Evolutionary conservation across 352 stramenopile genomes (phyloP).

Genomic region (Phytophthora multivora): DNA sequence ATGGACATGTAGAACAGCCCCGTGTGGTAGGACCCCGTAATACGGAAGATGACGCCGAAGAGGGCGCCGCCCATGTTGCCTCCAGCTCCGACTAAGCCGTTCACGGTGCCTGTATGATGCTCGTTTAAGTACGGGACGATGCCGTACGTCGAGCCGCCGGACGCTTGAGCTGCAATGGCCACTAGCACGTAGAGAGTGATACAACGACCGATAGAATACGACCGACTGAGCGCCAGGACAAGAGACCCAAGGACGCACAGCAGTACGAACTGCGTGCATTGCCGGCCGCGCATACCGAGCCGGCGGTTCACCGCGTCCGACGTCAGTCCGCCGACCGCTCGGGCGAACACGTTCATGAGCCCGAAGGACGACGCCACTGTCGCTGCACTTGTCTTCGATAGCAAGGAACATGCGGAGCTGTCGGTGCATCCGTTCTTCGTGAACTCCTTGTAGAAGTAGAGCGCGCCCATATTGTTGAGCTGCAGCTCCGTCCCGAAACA

Average conservation of each 20-base stretch:
- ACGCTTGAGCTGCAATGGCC: conserved; percentile 88
- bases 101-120: conserved; percentile 58
- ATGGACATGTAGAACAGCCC: conserved; percentile 56
- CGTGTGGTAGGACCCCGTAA: conserved; percentile 33
- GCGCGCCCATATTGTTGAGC: conserved; percentile 94
- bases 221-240: conserved; percentile 88
- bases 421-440: conserved; percentile 53
- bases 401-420: conserved; percentile 34
- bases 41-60: conserved; percentile 69
- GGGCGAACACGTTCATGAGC: conserved; percentile 94
- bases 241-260: conserved; percentile 77
- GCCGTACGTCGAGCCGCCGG: conserved; percentile 64
- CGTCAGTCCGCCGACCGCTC: conserved; percentile 83
- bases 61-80: conserved; percentile 71
- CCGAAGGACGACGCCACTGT: conserved; percentile 93
- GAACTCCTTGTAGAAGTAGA: conserved; percentile 93
- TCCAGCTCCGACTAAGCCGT: conserved; percentile 60
- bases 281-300: conserved; percentile 89
- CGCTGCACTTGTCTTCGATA: conserved; percentile 69
- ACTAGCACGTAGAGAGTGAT: conserved; percentile 91
- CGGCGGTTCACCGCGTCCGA: conserved; percentile 85
- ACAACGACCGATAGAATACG: conserved; percentile 62
- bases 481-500: conserved; percentile 96
- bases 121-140: conserved; percentile 77
- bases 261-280: conserved; percentile 81